phyloP scores from a whole-genome alignment of 208 protist species.

The Leishmania braziliensis region DNA sequence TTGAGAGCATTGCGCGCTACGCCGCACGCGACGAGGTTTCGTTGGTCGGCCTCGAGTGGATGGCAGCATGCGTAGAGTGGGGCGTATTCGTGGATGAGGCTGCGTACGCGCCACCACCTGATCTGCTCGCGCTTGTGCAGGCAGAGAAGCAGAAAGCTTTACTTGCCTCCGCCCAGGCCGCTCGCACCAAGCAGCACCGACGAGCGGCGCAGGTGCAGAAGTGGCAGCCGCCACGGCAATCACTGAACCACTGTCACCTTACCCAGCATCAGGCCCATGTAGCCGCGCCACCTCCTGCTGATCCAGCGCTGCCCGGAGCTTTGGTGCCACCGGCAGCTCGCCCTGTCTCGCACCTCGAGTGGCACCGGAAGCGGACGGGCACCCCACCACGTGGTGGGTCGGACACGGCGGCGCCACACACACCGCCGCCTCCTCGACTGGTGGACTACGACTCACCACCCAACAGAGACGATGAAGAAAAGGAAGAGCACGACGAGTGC shows the following conservation, averaged over 20 bases:
- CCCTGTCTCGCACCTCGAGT: not conserved
- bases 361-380: not conserved
- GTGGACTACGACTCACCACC: not conserved
- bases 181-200: not conserved
- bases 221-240: not conserved
- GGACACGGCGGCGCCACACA: slow-evolving; percentile 12
- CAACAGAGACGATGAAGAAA: too few relatives aligned
- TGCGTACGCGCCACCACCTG: not conserved
- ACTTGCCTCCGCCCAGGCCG: not conserved
- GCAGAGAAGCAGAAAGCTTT: not conserved
- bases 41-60: slow-evolving; percentile 51
- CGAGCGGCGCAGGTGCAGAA: slow-evolving; percentile 1
- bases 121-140: slow-evolving; percentile 9
- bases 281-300: not conserved
- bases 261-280: not conserved
- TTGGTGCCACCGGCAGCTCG: not conserved
- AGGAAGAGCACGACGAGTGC: not conserved
- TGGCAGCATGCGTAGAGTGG: slow-evolving; percentile 57
- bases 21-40: slow-evolving; percentile 34
- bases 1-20: slow-evolving; percentile 7
- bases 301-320: not conserved
- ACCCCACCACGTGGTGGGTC: not conserved
- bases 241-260: not conserved
- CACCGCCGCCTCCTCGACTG: slow-evolving; percentile 4
- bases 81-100: slow-evolving; percentile 72